These are phyloP conservation scores for Ganoderma sinense DNA, from an alignment of 1,284 basidiomycete genomes.

Conservation along the genomic window DNA sequence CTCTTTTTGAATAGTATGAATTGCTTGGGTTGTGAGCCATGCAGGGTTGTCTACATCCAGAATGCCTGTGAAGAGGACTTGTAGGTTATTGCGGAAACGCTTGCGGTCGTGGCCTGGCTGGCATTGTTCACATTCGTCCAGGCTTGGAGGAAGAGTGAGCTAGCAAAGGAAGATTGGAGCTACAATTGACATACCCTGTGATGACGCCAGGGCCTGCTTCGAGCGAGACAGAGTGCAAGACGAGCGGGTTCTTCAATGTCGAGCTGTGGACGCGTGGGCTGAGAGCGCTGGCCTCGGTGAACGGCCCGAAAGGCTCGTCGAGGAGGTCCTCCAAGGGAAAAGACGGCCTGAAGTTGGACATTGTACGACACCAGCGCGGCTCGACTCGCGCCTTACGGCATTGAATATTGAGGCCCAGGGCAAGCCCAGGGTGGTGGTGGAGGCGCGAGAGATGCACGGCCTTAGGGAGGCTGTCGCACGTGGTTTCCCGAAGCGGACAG, in stretches of 20 bases:
- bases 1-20: slow-evolving; percentile 47
- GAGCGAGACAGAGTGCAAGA: slow-evolving; percentile 32
- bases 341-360: not conserved
- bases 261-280: slow-evolving; percentile 30
- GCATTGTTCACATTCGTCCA: slow-evolving; percentile 29
- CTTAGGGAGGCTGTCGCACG: not conserved
- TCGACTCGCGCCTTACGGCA: not conserved
- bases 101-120: slow-evolving; percentile 13
- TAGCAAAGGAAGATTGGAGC: not conserved
- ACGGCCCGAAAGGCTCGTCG: slow-evolving; percentile 41
- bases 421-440: no score
- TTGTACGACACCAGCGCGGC: not conserved
- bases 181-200: slow-evolving; percentile 33
- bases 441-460: no score
- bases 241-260: slow-evolving; percentile 26
- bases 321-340: slow-evolving; percentile 25
- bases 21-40: slow-evolving; percentile 56
- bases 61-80: slow-evolving; percentile 54
- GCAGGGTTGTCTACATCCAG: slow-evolving; percentile 49
- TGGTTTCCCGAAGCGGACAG: slow-evolving; percentile 6
- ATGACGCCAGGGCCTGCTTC: slow-evolving; percentile 25
- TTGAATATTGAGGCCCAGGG: no score
- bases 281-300: slow-evolving; percentile 33
- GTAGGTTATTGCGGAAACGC: not conserved
- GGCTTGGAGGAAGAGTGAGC: slow-evolving; percentile 17